phyloP scores from a whole-genome alignment of 345 rosid species.

The Syzygium aromaticum region DNA sequence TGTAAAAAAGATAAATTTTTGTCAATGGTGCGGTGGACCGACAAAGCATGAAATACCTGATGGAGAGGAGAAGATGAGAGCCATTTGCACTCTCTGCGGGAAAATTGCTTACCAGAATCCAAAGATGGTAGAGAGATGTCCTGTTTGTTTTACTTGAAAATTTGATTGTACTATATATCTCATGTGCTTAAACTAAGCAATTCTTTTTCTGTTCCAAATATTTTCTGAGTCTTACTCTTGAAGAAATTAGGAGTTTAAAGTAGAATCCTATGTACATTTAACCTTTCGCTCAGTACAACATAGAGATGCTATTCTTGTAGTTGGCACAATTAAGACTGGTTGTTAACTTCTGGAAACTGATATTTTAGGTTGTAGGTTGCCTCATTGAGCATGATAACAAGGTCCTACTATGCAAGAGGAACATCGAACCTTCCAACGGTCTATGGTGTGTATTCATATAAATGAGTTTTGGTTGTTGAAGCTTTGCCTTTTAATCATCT shows the following conservation, averaged over 20 bases:
- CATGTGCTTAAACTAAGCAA: background rate
- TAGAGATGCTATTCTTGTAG: background rate
- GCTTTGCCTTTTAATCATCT: background rate
- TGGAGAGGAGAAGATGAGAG: constrained; percentile 88
- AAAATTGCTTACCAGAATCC: constrained; percentile 91
- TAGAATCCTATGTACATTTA: background rate
- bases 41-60: constrained; percentile 83
- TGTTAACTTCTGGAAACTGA: background rate
- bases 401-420: constrained; percentile 91
- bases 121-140: constrained; percentile 60
- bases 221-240: background rate
- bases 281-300: background rate
- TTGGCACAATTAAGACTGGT: background rate
- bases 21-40: constrained; percentile 98
- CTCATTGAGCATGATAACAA: constrained; percentile 80
- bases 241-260: background rate
- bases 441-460: constrained; percentile 46
- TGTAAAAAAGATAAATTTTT: constrained; percentile 64
- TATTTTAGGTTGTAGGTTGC: constrained; percentile 85
- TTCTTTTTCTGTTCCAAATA: background rate
- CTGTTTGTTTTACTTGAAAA: background rate
- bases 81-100: constrained; percentile 73
- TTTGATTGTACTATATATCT: background rate
- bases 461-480: background rate
- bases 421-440: constrained; percentile 87